Base-by-base conservation (phyloP, 345 rosid genomes). In the Linum lewisii region DNA sequence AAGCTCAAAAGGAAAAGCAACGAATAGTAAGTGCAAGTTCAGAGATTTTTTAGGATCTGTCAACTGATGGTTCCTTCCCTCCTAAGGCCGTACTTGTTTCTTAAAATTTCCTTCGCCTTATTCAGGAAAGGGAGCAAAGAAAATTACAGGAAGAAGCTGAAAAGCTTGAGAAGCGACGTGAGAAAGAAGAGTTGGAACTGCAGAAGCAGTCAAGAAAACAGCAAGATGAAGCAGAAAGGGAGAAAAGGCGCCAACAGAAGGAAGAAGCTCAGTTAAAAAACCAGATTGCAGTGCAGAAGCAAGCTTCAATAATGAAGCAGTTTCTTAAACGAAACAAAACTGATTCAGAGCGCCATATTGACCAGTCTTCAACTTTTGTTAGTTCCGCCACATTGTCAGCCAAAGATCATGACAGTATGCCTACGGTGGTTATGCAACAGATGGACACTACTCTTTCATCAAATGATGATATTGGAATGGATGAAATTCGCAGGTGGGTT, bases 271-370 rank as follows among this genome's bases (percentile, higher is more conserved):
- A 85, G 73, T 57, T 76, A 52, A 89, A 84, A 79, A 83, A 66
- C 75, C 75, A 75, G 64, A 77, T 61, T 65, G 69, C 81, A 23
- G 59, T 89, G 21, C 76, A 82, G 68, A 93, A 81, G 81, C 97
- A 93, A 68, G 99, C 95, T 62, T 93, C 95, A 34, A 66, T 89
- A 23, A 87, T 93, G 99, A 94, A 93, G 59, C 77, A 81, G 24
- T 89, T 93, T 73, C 87, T 87, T 24, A 89, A 84, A 66, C 81
- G 77, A 63, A 71, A 71, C 60, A 85, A 82, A 79, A 75, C 65
- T 52, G 65, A 11, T 64, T 68, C 81, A 25, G 54, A 65, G 7
- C 19, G 63, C 61, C 75, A 63, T 60, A 56, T 65, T 54, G 81
- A 75, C 21, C 72, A 42, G 66, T 59, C 75, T 63, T 72, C 75